Evolutionary conservation across 805 yeast genomes (phyloP).

Genomic region (Maudiozyma pseudohumilis): DNA sequence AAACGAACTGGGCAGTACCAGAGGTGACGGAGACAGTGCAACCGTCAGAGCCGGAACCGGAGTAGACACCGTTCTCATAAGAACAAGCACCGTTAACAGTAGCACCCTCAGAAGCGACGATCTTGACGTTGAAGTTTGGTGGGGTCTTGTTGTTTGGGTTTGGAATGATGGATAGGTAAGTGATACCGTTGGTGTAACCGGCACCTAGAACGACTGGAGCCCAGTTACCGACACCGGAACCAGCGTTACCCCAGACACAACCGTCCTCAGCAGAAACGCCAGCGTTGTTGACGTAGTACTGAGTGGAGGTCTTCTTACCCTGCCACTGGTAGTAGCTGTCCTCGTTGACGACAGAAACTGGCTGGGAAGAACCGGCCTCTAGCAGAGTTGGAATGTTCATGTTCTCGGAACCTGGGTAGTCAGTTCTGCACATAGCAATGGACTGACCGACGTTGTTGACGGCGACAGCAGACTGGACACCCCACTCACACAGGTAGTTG

Average conservation of each 20-base stretch:
- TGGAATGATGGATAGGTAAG: conserved; percentile 88
- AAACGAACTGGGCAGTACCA: conserved; percentile 54
- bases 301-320: conserved; percentile 81
- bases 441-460: conserved; percentile 41
- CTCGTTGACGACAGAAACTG: conserved; percentile 74
- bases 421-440: conserved; percentile 95
- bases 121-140: conserved; percentile 66
- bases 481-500: conserved; percentile 83
- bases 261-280: conserved; percentile 89
- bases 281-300: conserved; percentile 95
- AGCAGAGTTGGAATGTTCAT: conserved; percentile 92
- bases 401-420: conserved; percentile 98
- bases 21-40: conserved; percentile 62
- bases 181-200: conserved; percentile 60
- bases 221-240: conserved; percentile 92
- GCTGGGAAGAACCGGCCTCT: conserved; percentile 52
- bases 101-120: conserved; percentile 60
- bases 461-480: conserved; percentile 59
- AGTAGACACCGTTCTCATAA: conserved; percentile 63
- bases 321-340: conserved; percentile 73
- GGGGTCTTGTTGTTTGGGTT: conserved; percentile 79
- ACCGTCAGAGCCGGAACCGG: conserved; percentile 52
- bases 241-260: conserved; percentile 84
- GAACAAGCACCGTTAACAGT: conserved; percentile 64
- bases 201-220: conserved; percentile 96